A percentile compares a stretch with the other conserved stretches of the same genome.
phyloP scores from a whole-genome alignment of 495 filamentous ascomycete genomes.

The Penicillium verhagenii region DNA sequence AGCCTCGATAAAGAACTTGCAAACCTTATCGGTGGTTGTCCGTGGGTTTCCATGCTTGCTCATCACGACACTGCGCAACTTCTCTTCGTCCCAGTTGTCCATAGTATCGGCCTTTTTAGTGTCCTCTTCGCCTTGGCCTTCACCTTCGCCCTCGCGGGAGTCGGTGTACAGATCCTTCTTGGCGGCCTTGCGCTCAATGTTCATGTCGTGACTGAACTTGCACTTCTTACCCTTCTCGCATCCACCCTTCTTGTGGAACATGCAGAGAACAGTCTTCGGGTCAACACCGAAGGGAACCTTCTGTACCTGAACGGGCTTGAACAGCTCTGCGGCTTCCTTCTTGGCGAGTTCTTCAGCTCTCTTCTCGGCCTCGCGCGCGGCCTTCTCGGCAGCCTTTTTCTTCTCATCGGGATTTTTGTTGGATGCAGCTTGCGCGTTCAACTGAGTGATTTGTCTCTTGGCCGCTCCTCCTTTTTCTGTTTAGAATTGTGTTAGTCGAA shows the following conservation, averaged over 20 bases:
- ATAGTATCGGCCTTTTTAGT: constrained; percentile 90
- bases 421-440: constrained; percentile 66
- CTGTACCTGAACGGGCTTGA: constrained; percentile 92
- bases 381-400: constrained; percentile 85
- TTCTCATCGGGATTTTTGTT: constrained; percentile 83
- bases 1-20: constrained; percentile 97
- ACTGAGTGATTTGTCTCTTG: constrained; percentile 82
- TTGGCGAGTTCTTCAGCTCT: constrained; percentile 78
- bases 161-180: constrained; percentile 95
- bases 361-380: constrained; percentile 81
- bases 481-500: constrained; percentile 5
- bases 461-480: constrained; percentile 86
- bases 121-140: constrained; percentile 65
- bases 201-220: constrained; percentile 93
- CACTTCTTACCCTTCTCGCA: constrained; percentile 98
- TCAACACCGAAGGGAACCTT: constrained; percentile 98
- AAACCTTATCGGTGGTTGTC: constrained; percentile 96
- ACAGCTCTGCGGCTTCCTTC: constrained; percentile 76
- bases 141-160: constrained; percentile 65
- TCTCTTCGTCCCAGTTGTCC: constrained; percentile 96
- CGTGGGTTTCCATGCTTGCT: constrained; percentile 97
- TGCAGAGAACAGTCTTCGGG: constrained; percentile 95
- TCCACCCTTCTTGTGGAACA: constrained; percentile 93
- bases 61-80: constrained; percentile 82
- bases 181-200: constrained; percentile 82